Base-by-base conservation (phyloP, 192 early-diverging fungal species). In the Thoreauomyces humboldtii region DNA sequence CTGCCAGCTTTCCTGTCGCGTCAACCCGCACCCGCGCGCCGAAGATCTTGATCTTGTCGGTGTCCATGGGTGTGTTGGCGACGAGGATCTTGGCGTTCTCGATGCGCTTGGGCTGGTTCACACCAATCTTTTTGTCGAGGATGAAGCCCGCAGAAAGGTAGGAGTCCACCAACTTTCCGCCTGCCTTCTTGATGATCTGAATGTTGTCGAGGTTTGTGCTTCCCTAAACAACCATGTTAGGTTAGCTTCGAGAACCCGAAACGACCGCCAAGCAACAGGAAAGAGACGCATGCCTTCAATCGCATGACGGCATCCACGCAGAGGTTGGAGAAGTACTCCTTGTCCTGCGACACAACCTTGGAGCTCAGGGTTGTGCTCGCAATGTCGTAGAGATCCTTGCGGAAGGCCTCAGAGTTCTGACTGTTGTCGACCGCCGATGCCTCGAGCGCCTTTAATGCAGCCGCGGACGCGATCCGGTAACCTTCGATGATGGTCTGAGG, bases 1-100 rank as follows among this genome's bases (percentile, higher is more conserved):
- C 96, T 35, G 95, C 96, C 33, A 99, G 85, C 82, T 99, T 94
- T 33, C 92, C 92, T 22, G 95, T 95, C 37, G 92, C 91, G 65
- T 96, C 94, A 4, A 99, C 96, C 61, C 91, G 88, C 61, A 99
- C 86, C 54, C 92, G 90, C 28, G 96, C 96, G 60, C 96, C 96
- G 79, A 99, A 99, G 57, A 99, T 91, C 80, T 99, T 99, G 80
- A 98, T 94, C 76, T 99, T 99, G 77, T 99, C 96, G 11, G 96
- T 99, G 77, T 99, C 96, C 96, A 99, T 99, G 32, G 96, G 91
- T 64, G 96, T 99, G 76, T 99, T 99, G 69, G 96, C 96, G 75
- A 99, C 87, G 73, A 99, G 80, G 65, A 99, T 94, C 59, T 85
- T 92, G 32, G 93, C 96, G 53, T 95, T 96, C 78, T 95, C 93